phyloP scores from a whole-genome alignment of 2,329 filamentous ascomycete species.

The Pseudogymnoascus sp. region DNA sequence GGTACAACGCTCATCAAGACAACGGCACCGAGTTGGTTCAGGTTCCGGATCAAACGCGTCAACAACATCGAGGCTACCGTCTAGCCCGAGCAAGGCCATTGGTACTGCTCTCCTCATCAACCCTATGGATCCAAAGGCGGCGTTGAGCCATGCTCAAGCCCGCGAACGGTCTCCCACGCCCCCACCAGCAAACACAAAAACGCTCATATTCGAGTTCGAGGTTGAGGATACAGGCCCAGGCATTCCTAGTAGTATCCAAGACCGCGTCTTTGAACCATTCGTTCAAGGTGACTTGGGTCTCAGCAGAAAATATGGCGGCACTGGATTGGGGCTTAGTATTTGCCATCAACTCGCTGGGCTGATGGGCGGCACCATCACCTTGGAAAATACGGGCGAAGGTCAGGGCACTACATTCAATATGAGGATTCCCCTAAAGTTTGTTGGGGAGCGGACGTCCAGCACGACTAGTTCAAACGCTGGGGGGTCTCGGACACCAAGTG shows the following conservation, averaged over 20 bases:
- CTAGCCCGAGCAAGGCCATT: slow-evolving; percentile 25
- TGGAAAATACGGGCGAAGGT: slow-evolving; percentile 54
- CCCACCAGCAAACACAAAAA: slow-evolving; percentile 54
- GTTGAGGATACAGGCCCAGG: slow-evolving; percentile 84
- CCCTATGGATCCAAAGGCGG: slow-evolving; percentile 41
- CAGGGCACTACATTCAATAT: slow-evolving; percentile 69
- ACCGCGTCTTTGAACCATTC: slow-evolving; percentile 87
- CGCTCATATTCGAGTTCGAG: slow-evolving; percentile 77
- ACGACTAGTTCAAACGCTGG: slow-evolving; percentile 19
- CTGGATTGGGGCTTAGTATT: slow-evolving; percentile 80
- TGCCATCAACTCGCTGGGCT: slow-evolving; percentile 77
- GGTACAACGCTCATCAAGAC: slow-evolving; percentile 18
- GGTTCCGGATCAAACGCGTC: slow-evolving; percentile 41
- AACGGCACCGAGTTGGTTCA: slow-evolving; percentile 22
- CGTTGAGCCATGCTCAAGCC: slow-evolving; percentile 30
- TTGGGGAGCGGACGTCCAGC: slow-evolving; percentile 52
- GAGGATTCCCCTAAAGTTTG: slow-evolving; percentile 71
- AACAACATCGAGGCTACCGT: slow-evolving; percentile 37
- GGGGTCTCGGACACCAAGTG: background rate
- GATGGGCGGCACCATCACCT: slow-evolving; percentile 70
- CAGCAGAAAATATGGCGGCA: slow-evolving; percentile 85
- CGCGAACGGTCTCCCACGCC: slow-evolving; percentile 52
- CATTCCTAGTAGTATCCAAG: slow-evolving; percentile 68
- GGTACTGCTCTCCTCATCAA: slow-evolving; percentile 57
- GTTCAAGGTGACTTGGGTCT: slow-evolving; percentile 86